Conservation (phyloP, 1,139 yeast genomes). For the Sugiyamaella pinicola region DNA sequence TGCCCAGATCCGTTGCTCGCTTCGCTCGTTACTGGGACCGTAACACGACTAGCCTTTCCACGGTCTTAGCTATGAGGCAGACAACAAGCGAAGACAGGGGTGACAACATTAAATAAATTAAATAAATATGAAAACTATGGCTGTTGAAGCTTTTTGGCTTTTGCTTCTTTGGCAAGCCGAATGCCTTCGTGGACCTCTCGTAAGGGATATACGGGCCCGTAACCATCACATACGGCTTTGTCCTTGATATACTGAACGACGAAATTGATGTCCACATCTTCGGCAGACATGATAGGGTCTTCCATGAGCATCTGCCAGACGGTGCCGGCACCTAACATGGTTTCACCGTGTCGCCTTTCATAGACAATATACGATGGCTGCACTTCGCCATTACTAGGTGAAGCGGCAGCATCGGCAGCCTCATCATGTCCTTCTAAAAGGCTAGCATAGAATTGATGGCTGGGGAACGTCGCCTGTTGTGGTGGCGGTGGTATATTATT, state of each 20-base stretch:
- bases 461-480: slow-evolving; percentile 32
- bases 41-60: too few relatives aligned
- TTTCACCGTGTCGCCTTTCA: slow-evolving; percentile 38
- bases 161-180: slow-evolving; percentile 24
- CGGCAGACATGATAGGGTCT: slow-evolving; percentile 47
- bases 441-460: slow-evolving; percentile 30
- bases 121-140: not conserved
- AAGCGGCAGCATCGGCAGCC: slow-evolving; percentile 6
- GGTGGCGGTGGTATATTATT: slow-evolving; percentile 9
- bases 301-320: slow-evolving; percentile 68
- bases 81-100: not conserved
- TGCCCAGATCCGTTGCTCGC: not conserved
- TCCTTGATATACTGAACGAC: slow-evolving; percentile 66
- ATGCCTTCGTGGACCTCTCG: slow-evolving; percentile 33
- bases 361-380: slow-evolving; percentile 37
- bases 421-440: slow-evolving; percentile 31
- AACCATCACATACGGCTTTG: slow-evolving; percentile 74
- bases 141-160: not conserved
- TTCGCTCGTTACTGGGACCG: not conserved
- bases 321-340: slow-evolving; percentile 69
- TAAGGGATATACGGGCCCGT: slow-evolving; percentile 70
- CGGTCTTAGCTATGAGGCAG: too few relatives aligned
- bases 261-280: slow-evolving; percentile 54
- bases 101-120: too few relatives aligned
- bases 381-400: slow-evolving; percentile 17